Conservation (phyloP, 768 basidiomycete species). For the Cantharellus cinnabarinus region DNA sequence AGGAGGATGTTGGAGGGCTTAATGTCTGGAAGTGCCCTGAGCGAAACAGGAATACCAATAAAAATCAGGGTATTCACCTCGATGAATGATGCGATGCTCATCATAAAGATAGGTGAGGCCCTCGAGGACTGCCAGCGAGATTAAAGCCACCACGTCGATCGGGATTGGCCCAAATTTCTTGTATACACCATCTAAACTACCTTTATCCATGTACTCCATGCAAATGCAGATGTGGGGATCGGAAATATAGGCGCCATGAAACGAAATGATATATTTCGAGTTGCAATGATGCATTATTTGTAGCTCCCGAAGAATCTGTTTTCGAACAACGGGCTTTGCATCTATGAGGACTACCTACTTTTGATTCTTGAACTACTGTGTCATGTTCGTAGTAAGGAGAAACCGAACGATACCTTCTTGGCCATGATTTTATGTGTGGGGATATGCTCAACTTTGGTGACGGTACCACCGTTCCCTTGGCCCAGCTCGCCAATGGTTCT, state of each 20-base stretch:
- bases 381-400: neutral
- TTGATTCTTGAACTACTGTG: neutral
- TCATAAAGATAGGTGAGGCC: slow-evolving; percentile 96
- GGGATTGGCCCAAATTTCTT: slow-evolving; percentile 88
- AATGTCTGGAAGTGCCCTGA: slow-evolving; percentile 43
- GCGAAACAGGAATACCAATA: neutral
- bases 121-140: slow-evolving; percentile 86
- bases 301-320: slow-evolving; percentile 92
- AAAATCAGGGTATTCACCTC: slow-evolving; percentile 31
- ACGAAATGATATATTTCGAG: slow-evolving; percentile 85
- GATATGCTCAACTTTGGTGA: slow-evolving; percentile 84
- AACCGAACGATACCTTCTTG: slow-evolving; percentile 53
- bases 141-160: slow-evolving; percentile 78
- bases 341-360: slow-evolving; percentile 81
- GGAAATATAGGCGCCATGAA: slow-evolving; percentile 88
- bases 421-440: slow-evolving; percentile 91
- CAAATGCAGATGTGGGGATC: slow-evolving; percentile 99
- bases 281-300: slow-evolving; percentile 99
- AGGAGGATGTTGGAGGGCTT: slow-evolving; percentile 96
- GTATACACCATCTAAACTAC: slow-evolving; percentile 86
- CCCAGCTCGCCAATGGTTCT: slow-evolving; percentile 82
- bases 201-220: slow-evolving; percentile 94
- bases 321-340: slow-evolving; percentile 86
- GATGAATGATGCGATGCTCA: slow-evolving; percentile 92
- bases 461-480: slow-evolving; percentile 92